These are phyloP conservation scores for Periconia macrospinosa DNA, from an alignment of 2,329 filamentous ascomycete genomes.

Conservation along the genomic window DNA sequence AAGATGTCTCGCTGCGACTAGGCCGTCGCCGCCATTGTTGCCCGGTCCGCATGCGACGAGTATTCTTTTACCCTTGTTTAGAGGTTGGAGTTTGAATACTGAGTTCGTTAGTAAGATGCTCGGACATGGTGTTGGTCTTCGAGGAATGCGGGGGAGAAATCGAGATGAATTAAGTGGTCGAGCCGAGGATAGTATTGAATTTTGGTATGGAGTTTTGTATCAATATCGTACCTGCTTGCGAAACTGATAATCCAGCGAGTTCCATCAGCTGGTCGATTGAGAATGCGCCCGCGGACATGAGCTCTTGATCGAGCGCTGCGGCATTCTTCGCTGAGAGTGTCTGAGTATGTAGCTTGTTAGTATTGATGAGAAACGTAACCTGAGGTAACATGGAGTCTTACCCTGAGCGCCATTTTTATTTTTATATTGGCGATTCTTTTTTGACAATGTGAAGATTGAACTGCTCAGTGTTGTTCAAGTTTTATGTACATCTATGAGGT, in stretches of 20 bases:
- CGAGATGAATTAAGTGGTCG: not conserved
- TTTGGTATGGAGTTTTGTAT: not conserved
- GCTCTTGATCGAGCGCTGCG: constrained; percentile 84
- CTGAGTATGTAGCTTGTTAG: constrained; percentile 51
- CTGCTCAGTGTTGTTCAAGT: not conserved
- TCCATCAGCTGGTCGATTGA: constrained; percentile 98
- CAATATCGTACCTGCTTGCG: constrained; percentile 70
- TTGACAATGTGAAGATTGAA: not conserved
- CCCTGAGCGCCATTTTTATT: constrained; percentile 26
- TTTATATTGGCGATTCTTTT: not conserved
- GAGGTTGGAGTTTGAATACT: constrained; percentile 86
- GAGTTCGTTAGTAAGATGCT: constrained; percentile 1
- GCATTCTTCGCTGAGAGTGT: constrained; percentile 87
- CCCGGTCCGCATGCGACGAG: constrained; percentile 89
- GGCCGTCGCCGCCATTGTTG: constrained; percentile 81
- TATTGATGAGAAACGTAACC: not conserved
- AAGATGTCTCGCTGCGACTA: constrained; percentile 91
- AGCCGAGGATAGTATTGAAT: not conserved
- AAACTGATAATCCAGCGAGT: constrained; percentile 87
- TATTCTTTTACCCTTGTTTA: constrained; percentile 68
- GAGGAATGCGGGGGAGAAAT: not conserved
- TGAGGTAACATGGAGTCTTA: constrained; percentile 1
- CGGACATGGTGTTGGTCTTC: not conserved
- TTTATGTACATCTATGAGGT: constrained; percentile 1
- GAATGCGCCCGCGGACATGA: constrained; percentile 88